Base-by-base conservation (phyloP, 148 eudicot genomes). In the Fallopia convolvulus region DNA sequence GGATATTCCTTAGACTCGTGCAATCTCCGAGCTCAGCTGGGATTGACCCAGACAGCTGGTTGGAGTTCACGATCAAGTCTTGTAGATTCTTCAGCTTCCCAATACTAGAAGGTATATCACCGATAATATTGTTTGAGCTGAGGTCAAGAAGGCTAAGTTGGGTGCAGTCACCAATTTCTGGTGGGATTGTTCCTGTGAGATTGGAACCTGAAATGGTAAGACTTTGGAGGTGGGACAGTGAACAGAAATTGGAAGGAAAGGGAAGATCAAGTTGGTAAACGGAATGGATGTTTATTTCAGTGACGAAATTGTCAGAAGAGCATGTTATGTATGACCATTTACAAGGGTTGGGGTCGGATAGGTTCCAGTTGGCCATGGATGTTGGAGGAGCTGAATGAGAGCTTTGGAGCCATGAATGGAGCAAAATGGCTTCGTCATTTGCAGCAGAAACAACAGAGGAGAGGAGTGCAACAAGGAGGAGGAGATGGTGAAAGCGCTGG, bases 161-260 rank as follows among this genome's bases (percentile, higher is more conserved):
- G 78, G 76, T 26, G 55, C 86, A 83, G 48, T 87, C 89, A 7
- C 96, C 93, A 47, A 93, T 80, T 0, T 83, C 88, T 1, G 55
- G 68, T 1, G 96, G 93, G 83, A 93, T 93, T 33, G 72, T 81
- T 36, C 96, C 98, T n/a, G 97, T 90, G 81, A 94, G 82, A 76
- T 94, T 94, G 21, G 87, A 82, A 65, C 79, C 84, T 6, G 92
- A 87, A 75, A 94, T 85, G 49, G 82, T 71, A 3, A 94, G 78
- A 4, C 53, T 90, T 41, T 84, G 63, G 2, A 94, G 86, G 42
- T 26, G 79, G 5, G 65, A 26, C 20, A 91, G 81, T 1, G 85
- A 72, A 13, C 89, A 86, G 32, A 92, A 83, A 49, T 88, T 87
- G 8, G 87, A 53, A 20, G 98, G 93, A 18, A 94, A 79, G 14